A percentile compares a stretch with the other conserved stretches of the same genome.
These are phyloP conservation scores for Kwoniella shivajii DNA, from an alignment of 1,284 basidiomycete genomes.

Conservation along the genomic window DNA sequence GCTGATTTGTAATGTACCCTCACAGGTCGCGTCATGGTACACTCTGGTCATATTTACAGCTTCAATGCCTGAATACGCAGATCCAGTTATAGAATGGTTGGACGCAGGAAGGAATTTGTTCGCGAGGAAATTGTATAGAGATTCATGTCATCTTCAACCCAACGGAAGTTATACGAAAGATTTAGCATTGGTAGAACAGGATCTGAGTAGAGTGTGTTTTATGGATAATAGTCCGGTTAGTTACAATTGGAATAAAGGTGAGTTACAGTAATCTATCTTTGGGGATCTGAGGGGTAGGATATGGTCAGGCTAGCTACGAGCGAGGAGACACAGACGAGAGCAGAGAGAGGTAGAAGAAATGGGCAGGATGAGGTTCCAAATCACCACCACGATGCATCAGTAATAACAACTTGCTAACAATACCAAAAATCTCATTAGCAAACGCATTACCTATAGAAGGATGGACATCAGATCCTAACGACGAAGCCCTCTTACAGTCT, in stretches of 20 bases:
- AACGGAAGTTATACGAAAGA: constrained; percentile 97
- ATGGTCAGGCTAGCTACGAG: too few relatives aligned
- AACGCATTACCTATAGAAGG: constrained; percentile 99
- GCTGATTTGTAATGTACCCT: not conserved
- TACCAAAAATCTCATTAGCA: too few relatives aligned
- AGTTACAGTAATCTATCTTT: too few relatives aligned
- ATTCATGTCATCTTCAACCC: constrained; percentile 86
- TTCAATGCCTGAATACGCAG: constrained; percentile 98
- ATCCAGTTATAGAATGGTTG: constrained; percentile 99
- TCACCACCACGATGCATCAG: too few relatives aligned
- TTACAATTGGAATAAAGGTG: constrained; percentile 90
- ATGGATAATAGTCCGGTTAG: constrained; percentile 95
- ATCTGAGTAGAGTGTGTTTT: constrained; percentile 87
- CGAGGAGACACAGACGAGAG: too few relatives aligned
- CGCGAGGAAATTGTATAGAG: constrained; percentile 83
- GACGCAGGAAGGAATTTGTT: constrained; percentile 93
- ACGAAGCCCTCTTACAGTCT: constrained; percentile 93
- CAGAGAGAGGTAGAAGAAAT: too few relatives aligned
- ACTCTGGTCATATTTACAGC: constrained; percentile 98
- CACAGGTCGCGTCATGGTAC: constrained; percentile 95
- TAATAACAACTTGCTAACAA: too few relatives aligned
- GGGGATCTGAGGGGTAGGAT: too few relatives aligned
- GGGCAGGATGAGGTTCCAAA: too few relatives aligned
- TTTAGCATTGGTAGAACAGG: constrained; percentile 79
- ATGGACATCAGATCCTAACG: constrained; percentile 95